Percentiles rank a stretch among this genome's conserved stretches.
These are phyloP conservation scores for Solanum rostratum DNA, from an alignment of 257 asterid genomes.

Conservation along the genomic window DNA sequence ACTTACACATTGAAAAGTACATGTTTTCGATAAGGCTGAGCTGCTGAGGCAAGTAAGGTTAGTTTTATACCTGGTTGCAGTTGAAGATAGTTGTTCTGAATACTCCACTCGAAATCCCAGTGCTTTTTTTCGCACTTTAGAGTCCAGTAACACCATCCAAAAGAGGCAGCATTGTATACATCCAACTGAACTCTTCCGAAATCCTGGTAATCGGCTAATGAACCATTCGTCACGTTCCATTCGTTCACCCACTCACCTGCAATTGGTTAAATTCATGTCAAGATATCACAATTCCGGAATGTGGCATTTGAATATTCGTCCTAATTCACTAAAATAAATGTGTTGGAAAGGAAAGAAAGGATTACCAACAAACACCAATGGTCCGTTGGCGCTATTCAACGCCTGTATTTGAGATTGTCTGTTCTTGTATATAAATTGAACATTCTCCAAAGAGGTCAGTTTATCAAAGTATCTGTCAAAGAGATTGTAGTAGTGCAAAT, in stretches of 20 bases:
- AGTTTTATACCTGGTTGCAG: conserved; percentile 33
- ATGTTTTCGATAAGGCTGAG: not conserved
- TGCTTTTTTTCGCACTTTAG: conserved; percentile 52
- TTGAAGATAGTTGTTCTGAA: conserved; percentile 49
- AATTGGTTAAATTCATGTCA: not conserved
- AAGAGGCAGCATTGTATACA: conserved; percentile 55
- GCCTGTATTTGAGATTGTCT: conserved; percentile 53
- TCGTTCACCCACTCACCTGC: conserved; percentile 89
- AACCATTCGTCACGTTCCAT: conserved; percentile 46
- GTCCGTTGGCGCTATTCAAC: conserved; percentile 60
- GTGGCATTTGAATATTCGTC: not conserved
- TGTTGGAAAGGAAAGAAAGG: not conserved
- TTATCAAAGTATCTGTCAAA: conserved; percentile 43
- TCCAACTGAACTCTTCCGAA: conserved; percentile 66
- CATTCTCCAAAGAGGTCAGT: conserved; percentile 42
- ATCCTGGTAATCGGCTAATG: conserved; percentile 49
- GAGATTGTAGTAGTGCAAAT: conserved; percentile 70
- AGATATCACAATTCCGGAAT: not conserved
- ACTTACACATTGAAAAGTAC: not conserved
- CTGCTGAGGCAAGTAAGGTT: not conserved
- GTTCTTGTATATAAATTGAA: conserved; percentile 39
- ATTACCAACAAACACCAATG: conserved; percentile 61
- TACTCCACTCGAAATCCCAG: conserved; percentile 90
- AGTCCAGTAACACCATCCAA: conserved; percentile 82
- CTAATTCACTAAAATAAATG: not conserved